These are phyloP conservation scores for Sphenostylis stenocarpa DNA, from an alignment of 306 rosid genomes.

Conservation along the genomic window DNA sequence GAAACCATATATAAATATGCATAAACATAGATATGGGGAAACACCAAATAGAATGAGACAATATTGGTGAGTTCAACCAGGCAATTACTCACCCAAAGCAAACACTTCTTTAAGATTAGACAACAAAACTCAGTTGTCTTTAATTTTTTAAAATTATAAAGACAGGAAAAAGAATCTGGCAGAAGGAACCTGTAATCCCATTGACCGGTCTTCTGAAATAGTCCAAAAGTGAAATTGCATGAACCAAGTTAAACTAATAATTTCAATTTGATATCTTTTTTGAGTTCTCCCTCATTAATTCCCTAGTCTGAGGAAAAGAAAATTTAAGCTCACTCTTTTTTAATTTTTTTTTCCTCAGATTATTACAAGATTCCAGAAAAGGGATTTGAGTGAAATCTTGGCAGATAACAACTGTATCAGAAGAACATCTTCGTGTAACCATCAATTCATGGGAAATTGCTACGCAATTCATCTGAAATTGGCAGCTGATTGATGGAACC, in stretches of 20 bases:
- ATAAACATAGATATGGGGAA: slow-evolving; percentile 18
- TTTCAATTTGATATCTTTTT: neutral
- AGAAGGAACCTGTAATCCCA: slow-evolving; percentile 21
- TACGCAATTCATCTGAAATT: slow-evolving; percentile 9
- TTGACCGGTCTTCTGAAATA: slow-evolving; percentile 24
- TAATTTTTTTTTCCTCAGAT: neutral
- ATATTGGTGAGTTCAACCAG: slow-evolving; percentile 35
- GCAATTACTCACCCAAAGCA: slow-evolving; percentile 22
- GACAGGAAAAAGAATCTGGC: slow-evolving; percentile 30
- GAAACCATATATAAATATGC: slow-evolving; percentile 28
- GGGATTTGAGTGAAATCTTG: neutral
- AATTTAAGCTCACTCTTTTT: neutral
- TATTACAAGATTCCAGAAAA: slow-evolving; percentile 7
- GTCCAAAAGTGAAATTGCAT: slow-evolving; percentile 11
- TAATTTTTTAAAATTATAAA: neutral
- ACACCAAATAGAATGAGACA: slow-evolving; percentile 44
- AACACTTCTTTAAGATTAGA: neutral
- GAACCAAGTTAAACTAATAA: slow-evolving; percentile 7
- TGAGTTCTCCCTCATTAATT: neutral
- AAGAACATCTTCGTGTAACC: neutral
- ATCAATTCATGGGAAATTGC: slow-evolving; percentile 13
- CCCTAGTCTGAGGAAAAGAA: neutral
- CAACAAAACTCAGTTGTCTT: slow-evolving; percentile 3
- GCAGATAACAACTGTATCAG: neutral
- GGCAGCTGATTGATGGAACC: neutral